Percentiles rank a stretch among this genome's conserved stretches.
phyloP scores from a whole-genome alignment of 495 filamentous ascomycete species.

The Daldinia childiae region DNA sequence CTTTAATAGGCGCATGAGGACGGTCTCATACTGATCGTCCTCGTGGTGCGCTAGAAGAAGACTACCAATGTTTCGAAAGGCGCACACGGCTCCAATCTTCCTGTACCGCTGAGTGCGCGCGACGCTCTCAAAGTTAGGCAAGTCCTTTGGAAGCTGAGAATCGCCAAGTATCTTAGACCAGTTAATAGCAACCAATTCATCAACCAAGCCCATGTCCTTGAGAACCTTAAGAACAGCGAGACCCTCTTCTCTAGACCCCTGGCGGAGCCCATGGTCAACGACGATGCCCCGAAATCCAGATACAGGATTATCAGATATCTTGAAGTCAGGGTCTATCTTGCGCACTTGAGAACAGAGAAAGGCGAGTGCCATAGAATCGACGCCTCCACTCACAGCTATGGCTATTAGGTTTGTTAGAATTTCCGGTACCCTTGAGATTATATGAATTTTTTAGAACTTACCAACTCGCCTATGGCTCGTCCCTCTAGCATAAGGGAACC shows the following conservation, averaged over 20 bases:
- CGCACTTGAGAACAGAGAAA: slow-evolving; percentile 65
- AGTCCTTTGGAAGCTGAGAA: slow-evolving; percentile 48
- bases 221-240: slow-evolving; percentile 65
- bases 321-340: slow-evolving; percentile 39
- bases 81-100: slow-evolving; percentile 70
- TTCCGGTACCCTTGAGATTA: not conserved
- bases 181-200: slow-evolving; percentile 39
- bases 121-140: slow-evolving; percentile 77
- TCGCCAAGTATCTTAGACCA: slow-evolving; percentile 49
- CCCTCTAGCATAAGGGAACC: slow-evolving; percentile 47
- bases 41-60: slow-evolving; percentile 84
- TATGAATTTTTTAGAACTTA: slow-evolving; percentile 36
- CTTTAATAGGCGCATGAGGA: slow-evolving; percentile 74
- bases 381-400: slow-evolving; percentile 89
- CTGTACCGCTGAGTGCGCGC: slow-evolving; percentile 81
- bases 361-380: slow-evolving; percentile 95
- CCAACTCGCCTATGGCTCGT: slow-evolving; percentile 46
- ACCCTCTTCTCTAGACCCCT: slow-evolving; percentile 75
- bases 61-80: slow-evolving; percentile 54
- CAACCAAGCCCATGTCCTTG: slow-evolving; percentile 41
- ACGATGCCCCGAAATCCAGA: slow-evolving; percentile 70
- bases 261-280: slow-evolving; percentile 79
- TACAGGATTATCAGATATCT: slow-evolving; percentile 49
- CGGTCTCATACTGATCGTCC: slow-evolving; percentile 88
- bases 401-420: slow-evolving; percentile 55